These are phyloP conservation scores for Citrus mangshanensis DNA, from an alignment of 345 rosid genomes.

Conservation along the genomic window DNA sequence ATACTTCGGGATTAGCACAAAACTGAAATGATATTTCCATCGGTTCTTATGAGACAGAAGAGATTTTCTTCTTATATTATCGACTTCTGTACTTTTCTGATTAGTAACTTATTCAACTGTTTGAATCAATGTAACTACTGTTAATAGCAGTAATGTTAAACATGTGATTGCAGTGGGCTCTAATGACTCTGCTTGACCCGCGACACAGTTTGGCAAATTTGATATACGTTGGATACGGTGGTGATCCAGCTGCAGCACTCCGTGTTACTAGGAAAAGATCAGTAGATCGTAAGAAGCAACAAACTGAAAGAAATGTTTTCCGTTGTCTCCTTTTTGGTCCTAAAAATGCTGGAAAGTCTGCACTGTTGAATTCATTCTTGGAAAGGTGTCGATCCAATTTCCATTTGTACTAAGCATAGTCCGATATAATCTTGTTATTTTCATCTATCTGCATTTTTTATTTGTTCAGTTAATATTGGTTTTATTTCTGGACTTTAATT, in stretches of 20 bases:
- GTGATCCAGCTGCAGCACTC: constrained; percentile 58
- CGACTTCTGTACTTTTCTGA: constrained; percentile 9
- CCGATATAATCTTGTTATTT: constrained; percentile 13
- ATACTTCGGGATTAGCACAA: neutral
- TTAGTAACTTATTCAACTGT: constrained; percentile 13
- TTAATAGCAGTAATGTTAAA: constrained; percentile 20
- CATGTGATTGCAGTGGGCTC: constrained; percentile 62
- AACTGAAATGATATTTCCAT: neutral
- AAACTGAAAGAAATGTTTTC: constrained; percentile 65
- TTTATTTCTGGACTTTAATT: constrained; percentile 1
- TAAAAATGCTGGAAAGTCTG: constrained; percentile 69
- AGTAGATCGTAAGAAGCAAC: constrained; percentile 70
- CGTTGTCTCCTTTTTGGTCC: constrained; percentile 75
- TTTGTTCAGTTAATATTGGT: neutral
- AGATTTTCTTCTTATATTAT: neutral
- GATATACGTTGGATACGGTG: constrained; percentile 68
- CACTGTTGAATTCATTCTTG: constrained; percentile 58
- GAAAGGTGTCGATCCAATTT: constrained; percentile 49
- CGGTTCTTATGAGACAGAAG: neutral
- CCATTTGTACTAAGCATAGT: neutral
- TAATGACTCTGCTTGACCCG: constrained; percentile 72
- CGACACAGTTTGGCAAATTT: constrained; percentile 58
- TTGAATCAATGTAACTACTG: constrained; percentile 16
- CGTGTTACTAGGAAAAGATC: constrained; percentile 62
- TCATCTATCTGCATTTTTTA: neutral